Conservation (phyloP, 169 alveolate genomes). For the Theileria orientalis region DNA sequence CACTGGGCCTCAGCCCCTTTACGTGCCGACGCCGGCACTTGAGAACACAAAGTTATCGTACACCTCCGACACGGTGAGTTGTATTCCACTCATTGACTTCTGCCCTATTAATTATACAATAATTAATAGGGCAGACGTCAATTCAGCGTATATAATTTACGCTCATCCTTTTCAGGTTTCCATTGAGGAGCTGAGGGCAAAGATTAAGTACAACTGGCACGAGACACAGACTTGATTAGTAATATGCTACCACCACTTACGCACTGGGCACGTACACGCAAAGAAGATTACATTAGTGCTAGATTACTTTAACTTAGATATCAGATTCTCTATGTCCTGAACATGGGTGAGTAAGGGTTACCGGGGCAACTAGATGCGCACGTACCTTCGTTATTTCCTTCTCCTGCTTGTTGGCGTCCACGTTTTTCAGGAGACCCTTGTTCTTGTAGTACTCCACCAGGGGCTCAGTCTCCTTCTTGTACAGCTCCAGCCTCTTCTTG, state of each 20-base stretch:
- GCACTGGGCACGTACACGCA: no score
- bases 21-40: conserved; percentile 59
- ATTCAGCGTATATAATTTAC: conserved; percentile 2
- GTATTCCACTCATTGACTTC: neutral
- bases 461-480: conserved; percentile 69
- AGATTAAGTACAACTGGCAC: conserved; percentile 34
- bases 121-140: no score
- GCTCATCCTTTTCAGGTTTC: conserved; percentile 24
- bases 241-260: no score
- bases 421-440: conserved; percentile 50
- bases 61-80: conserved; percentile 37
- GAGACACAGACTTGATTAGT: neutral
- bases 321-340: conserved; percentile 22
- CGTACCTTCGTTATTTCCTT: conserved; percentile 46
- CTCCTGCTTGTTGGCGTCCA: conserved; percentile 69
- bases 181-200: conserved; percentile 62
- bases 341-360: neutral
- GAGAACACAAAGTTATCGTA: conserved; percentile 49
- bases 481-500: conserved; percentile 66
- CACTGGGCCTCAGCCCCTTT: conserved; percentile 51
- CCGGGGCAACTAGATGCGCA: neutral
- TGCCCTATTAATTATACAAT: neutral
- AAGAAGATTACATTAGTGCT: no score
- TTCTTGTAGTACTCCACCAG: conserved; percentile 66
- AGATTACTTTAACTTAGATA: neutral